Percentiles rank a stretch among this genome's conserved stretches.
These are phyloP conservation scores for Paraglomus brasilianum DNA, from an alignment of 192 early-diverging fungal species.

Conservation along the genomic window DNA sequence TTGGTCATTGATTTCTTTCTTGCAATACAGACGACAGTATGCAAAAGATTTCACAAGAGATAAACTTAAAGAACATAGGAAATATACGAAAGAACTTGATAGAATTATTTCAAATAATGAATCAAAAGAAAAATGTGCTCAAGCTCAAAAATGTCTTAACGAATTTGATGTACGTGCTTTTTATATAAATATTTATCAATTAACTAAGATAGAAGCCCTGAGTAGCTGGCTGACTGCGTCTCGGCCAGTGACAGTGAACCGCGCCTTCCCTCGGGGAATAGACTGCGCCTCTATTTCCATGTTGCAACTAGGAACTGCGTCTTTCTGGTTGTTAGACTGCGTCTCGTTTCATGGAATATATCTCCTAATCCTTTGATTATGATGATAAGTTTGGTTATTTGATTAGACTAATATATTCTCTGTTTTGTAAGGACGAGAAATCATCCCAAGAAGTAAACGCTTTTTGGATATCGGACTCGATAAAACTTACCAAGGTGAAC, in stretches of 20 bases:
- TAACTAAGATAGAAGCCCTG: constrained; percentile 24
- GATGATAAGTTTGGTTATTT: constrained; percentile 14
- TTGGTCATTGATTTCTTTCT: constrained; percentile 17
- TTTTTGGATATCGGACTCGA: constrained; percentile 21
- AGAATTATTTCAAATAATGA: constrained; percentile 23
- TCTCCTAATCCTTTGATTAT: constrained; percentile 9
- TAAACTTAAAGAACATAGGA: constrained; percentile 18
- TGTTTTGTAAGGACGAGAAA: constrained; percentile 24
- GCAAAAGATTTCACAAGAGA: constrained; percentile 22
- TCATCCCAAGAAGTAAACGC: constrained; percentile 3
- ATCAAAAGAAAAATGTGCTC: constrained; percentile 17
- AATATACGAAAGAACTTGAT: constrained; percentile 12
- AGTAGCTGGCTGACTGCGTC: constrained; percentile 20
- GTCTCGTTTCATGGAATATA: constrained; percentile 30
- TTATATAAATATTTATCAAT: constrained; percentile 26
- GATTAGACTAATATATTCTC: constrained; percentile 5
- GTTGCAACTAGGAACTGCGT: constrained; percentile 26
- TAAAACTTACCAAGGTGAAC: constrained; percentile 20
- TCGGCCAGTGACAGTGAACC: constrained; percentile 21
- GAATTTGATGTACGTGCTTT: constrained; percentile 11
- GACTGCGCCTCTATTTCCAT: constrained; percentile 24
- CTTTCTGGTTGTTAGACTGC: constrained; percentile 30
- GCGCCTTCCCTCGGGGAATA: constrained; percentile 20
- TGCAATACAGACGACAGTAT: constrained; percentile 8
- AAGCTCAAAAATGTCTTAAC: constrained; percentile 19